phyloP scores from a whole-genome alignment of 2,329 filamentous ascomycete species.

The Gyromitra esculenta region DNA sequence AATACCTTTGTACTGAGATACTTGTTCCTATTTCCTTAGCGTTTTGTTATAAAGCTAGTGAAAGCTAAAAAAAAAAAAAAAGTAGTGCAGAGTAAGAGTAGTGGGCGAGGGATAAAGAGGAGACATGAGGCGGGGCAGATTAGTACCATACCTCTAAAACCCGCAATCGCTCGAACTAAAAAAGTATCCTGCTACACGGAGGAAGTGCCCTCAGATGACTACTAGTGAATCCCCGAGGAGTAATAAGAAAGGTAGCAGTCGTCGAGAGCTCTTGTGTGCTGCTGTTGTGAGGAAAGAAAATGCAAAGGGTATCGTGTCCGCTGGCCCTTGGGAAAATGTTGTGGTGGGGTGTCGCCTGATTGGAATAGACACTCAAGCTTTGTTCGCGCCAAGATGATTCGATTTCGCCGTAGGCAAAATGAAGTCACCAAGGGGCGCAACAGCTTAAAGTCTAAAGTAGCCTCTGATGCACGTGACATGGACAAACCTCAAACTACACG shows the following conservation, averaged over 20 bases:
- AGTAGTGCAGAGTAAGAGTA: not conserved
- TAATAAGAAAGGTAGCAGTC: conserved; percentile 7
- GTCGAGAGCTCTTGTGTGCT: conserved; percentile 20
- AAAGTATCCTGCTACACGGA: not conserved
- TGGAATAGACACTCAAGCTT: conserved; percentile 48
- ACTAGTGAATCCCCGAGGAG: not conserved
- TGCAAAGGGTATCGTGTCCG: conserved; percentile 44
- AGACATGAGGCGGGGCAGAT: conserved; percentile 44
- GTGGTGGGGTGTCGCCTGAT: conserved; percentile 49
- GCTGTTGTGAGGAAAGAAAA: conserved; percentile 12
- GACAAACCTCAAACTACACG: not conserved
- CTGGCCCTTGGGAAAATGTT: conserved; percentile 48
- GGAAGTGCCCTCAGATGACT: not conserved
- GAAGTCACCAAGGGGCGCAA: conserved; percentile 37
- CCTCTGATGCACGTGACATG: conserved; percentile 26
- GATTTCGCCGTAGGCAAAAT: conserved; percentile 34
- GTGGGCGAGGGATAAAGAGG: conserved; percentile 27
- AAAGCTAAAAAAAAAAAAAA: conserved; percentile 13
- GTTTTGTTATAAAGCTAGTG: not conserved
- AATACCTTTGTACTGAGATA: not conserved
- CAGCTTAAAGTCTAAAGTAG: conserved; percentile 21
- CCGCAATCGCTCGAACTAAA: not conserved
- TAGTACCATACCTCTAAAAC: conserved; percentile 36
- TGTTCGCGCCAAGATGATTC: conserved; percentile 42
- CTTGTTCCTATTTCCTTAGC: conserved; percentile 13